Conservation (phyloP, 2,329 filamentous ascomycete species). For the Truncatella angustata region DNA sequence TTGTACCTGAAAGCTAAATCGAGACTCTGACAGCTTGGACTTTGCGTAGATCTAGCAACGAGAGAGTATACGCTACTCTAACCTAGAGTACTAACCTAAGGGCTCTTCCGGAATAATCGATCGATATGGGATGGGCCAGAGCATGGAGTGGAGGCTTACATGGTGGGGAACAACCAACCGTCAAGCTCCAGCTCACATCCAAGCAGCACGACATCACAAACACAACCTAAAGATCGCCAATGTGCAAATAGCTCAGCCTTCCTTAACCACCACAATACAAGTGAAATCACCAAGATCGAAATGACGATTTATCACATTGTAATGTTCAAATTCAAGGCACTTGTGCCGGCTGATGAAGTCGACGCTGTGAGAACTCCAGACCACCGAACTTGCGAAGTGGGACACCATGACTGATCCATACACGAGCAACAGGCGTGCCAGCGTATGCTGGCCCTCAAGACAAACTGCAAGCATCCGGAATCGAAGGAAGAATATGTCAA, state of each 20-base stretch:
- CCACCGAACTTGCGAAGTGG: not conserved
- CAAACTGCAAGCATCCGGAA: slow-evolving; percentile 59
- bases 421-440: slow-evolving; percentile 23
- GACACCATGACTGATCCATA: not conserved
- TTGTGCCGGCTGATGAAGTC: slow-evolving; percentile 24
- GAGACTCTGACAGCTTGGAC: no score
- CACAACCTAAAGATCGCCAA: not conserved
- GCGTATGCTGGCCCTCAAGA: slow-evolving; percentile 44
- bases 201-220: not conserved
- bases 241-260: not conserved
- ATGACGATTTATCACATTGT: slow-evolving; percentile 29
- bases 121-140: not conserved
- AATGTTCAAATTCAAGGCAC: slow-evolving; percentile 25
- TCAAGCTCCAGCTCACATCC: not conserved
- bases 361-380: slow-evolving; percentile 21
- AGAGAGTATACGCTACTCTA: no score
- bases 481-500: slow-evolving; percentile 58
- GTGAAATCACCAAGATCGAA: not conserved
- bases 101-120: no score
- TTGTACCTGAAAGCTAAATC: no score
- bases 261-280: no score
- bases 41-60: no score
- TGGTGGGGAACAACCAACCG: no score
- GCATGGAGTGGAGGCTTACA: no score
- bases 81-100: no score